Percentiles rank a stretch among this genome's conserved stretches.
Conservation (phyloP, 2,329 filamentous ascomycete species). For the Talaromyces sp. region DNA sequence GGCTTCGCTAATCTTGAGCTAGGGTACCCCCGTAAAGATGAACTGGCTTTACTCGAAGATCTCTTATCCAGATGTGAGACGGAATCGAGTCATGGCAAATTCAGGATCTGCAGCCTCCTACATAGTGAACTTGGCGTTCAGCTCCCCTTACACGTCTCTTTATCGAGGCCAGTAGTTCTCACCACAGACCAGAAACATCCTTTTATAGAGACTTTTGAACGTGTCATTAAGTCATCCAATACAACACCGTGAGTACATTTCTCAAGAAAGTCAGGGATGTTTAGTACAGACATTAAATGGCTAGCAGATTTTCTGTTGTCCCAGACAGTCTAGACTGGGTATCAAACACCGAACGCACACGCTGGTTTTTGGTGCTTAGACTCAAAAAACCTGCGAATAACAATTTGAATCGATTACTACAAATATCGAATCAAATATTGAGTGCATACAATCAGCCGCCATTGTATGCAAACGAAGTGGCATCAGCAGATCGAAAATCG, state of each 20-base stretch:
- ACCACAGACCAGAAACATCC: constrained; percentile 65
- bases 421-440: constrained; percentile 63
- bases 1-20: constrained; percentile 18
- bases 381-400: constrained; percentile 51
- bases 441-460: constrained; percentile 61
- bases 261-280: background rate
- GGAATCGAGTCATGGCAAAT: constrained; percentile 42
- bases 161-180: constrained; percentile 78
- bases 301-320: constrained; percentile 47
- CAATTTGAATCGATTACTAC: constrained; percentile 61
- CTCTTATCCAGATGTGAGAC: constrained; percentile 28
- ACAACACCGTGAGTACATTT: constrained; percentile 43
- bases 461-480: constrained; percentile 56
- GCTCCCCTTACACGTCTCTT: constrained; percentile 81
- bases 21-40: constrained; percentile 41
- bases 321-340: constrained; percentile 60
- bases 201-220: constrained; percentile 60
- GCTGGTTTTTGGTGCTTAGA: constrained; percentile 80
- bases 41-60: constrained; percentile 31
- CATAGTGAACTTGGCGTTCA: constrained; percentile 73
- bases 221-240: constrained; percentile 40
- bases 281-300: constrained; percentile 7
- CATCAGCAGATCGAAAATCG: constrained; percentile 21
- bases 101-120: constrained; percentile 62
- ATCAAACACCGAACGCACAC: constrained; percentile 61